Evolutionary conservation across 2,329 filamentous ascomycete genomes (phyloP).

Genomic region (Alternaria infectoria): DNA sequence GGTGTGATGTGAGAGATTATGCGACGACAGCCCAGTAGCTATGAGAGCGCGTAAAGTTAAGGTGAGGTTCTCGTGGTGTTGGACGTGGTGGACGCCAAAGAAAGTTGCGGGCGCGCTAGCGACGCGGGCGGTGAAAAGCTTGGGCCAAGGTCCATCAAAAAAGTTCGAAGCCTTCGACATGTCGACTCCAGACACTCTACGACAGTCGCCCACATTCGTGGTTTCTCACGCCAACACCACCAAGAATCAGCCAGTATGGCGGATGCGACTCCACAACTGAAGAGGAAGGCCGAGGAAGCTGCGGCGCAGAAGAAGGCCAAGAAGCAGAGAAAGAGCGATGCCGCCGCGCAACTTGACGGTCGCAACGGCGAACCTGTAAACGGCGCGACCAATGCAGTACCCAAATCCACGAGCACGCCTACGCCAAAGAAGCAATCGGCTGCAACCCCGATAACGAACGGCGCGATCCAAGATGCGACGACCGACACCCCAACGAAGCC

Average conservation of each 20-base stretch:
- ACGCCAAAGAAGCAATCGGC: conserved; percentile 17
- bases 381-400: conserved; percentile 17
- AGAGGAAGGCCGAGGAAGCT: conserved; percentile 38
- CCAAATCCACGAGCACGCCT: conserved; percentile 17
- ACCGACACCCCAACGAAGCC: conserved; percentile 10
- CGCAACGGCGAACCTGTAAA: conserved; percentile 21
- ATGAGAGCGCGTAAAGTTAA: neutral
- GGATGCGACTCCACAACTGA: conserved; percentile 33
- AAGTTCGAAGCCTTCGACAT: conserved; percentile 8
- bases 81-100: conserved; percentile 33
- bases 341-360: conserved; percentile 13
- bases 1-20: neutral
- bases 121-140: conserved; percentile 42
- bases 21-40: neutral
- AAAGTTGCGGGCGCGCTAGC: conserved; percentile 40
- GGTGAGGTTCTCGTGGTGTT: conserved; percentile 14
- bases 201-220: conserved; percentile 2
- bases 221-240: neutral
- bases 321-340: conserved; percentile 34
- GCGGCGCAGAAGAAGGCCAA: conserved; percentile 39
- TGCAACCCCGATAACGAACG: conserved; percentile 18
- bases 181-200: neutral
- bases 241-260: conserved; percentile 26
- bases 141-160: conserved; percentile 34
- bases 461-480: conserved; percentile 10